A percentile compares a stretch with the other conserved stretches of the same genome.
Conservation (phyloP, 345 rosid species). For the Ricinus communis region DNA sequence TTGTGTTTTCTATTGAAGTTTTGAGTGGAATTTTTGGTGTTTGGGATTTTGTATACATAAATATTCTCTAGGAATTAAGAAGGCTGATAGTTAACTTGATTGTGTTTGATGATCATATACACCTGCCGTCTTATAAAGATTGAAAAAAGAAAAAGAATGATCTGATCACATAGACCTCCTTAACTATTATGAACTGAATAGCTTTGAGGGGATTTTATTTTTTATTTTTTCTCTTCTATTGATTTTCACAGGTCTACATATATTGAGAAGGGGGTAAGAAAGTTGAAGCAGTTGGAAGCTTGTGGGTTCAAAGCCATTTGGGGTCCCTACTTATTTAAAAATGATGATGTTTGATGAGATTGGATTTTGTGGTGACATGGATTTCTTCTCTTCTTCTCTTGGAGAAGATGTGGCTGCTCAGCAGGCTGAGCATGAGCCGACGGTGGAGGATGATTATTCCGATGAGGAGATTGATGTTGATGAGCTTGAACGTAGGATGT, state of each 20-base stretch:
- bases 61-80: too few species aligned
- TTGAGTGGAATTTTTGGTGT: too few species aligned
- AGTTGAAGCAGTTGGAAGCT: background rate
- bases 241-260: background rate
- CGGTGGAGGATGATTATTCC: slow-evolving; percentile 49
- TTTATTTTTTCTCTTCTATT: background rate
- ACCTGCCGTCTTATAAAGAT: background rate
- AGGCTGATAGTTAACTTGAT: background rate
- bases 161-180: background rate
- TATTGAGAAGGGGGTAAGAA: background rate
- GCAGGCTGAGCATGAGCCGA: slow-evolving; percentile 54
- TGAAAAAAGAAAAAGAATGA: background rate
- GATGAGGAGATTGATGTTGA: slow-evolving; percentile 74
- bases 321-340: slow-evolving; percentile 4
- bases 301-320: background rate
- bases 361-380: slow-evolving; percentile 78
- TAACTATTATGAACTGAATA: background rate
- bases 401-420: slow-evolving; percentile 43
- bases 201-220: background rate
- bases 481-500: slow-evolving; percentile 83
- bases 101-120: background rate
- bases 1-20: background rate
- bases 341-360: slow-evolving; percentile 75
- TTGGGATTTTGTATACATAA: too few species aligned
- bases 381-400: slow-evolving; percentile 53